phyloP scores from a whole-genome alignment of 2,329 filamentous ascomycete genomes.

The Stenocarpella maydis region DNA sequence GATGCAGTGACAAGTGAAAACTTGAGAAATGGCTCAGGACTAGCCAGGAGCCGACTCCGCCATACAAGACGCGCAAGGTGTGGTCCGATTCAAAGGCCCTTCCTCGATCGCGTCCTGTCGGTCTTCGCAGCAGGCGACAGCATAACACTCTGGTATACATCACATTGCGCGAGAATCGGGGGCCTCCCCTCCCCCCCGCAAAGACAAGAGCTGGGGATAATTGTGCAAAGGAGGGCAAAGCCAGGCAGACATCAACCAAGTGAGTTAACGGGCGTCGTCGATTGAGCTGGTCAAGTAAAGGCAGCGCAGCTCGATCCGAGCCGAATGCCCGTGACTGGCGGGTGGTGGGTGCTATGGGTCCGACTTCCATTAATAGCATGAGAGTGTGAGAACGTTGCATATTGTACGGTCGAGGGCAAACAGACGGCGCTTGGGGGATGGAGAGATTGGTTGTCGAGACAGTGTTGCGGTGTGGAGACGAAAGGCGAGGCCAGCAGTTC shows the following conservation, averaged over 20 bases:
- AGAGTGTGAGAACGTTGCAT: background rate
- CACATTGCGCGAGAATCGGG: background rate
- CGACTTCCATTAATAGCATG: background rate
- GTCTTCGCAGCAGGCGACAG: background rate
- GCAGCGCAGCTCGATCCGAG: background rate
- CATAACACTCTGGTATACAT: background rate
- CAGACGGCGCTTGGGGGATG: conserved; percentile 5
- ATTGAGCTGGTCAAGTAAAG: background rate
- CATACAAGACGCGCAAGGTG: too few relatives aligned
- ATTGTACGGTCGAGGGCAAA: background rate
- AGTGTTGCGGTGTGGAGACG: conserved; percentile 3
- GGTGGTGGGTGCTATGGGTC: background rate
- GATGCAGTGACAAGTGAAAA: background rate
- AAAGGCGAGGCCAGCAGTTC: conserved; percentile 2
- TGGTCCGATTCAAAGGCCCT: background rate
- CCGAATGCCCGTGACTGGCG: background rate
- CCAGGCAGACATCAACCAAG: background rate
- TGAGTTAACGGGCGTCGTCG: background rate
- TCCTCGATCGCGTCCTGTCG: background rate
- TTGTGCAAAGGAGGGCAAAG: background rate
- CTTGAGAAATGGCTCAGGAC: background rate
- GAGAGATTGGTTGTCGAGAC: conserved; percentile 1
- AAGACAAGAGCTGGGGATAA: background rate
- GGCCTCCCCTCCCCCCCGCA: background rate
- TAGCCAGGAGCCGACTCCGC: too few relatives aligned